A percentile compares a stretch with the other conserved stretches of the same genome.
Conservation (phyloP, 2,329 filamentous ascomycete genomes). For the Fusarium sp. region DNA sequence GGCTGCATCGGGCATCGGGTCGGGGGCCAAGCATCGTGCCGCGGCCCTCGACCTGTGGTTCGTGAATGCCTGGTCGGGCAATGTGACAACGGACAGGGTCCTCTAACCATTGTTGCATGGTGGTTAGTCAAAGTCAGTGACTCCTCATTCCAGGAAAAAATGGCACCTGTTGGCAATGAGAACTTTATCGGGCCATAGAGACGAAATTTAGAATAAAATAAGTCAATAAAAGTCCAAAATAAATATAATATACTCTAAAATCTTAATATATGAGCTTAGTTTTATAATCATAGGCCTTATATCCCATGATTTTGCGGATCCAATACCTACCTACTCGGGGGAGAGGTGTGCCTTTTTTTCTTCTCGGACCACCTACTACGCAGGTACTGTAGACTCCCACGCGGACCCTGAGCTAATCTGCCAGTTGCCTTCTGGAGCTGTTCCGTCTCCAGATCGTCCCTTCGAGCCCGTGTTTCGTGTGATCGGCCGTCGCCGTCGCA, state of each 20-base stretch:
- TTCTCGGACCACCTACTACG: too few relatives aligned
- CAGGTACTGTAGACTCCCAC: background rate
- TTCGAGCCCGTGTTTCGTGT: slow-evolving; percentile 12
- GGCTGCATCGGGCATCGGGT: slow-evolving; percentile 1
- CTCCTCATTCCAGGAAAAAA: background rate
- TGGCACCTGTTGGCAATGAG: background rate
- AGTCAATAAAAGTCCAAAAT: background rate
- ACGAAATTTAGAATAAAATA: background rate
- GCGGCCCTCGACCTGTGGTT: background rate
- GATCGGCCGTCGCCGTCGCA: slow-evolving; percentile 10
- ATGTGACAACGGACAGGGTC: slow-evolving; percentile 15
- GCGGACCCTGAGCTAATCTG: background rate
- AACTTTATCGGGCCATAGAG: background rate
- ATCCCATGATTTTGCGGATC: background rate
- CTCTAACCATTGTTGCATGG: slow-evolving; percentile 27
- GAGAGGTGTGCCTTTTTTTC: too few relatives aligned
- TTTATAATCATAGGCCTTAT: background rate
- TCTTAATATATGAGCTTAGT: background rate
- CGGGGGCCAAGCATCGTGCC: slow-evolving; percentile 22
- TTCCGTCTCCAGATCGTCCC: slow-evolving; percentile 23
- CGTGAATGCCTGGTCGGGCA: background rate
- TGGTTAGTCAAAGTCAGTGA: slow-evolving; percentile 10
- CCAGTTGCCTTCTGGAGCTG: background rate
- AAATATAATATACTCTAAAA: background rate
- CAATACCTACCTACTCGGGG: too few relatives aligned